Base-by-base conservation (phyloP, 129 eudicot species). In the Mikania micrantha region DNA sequence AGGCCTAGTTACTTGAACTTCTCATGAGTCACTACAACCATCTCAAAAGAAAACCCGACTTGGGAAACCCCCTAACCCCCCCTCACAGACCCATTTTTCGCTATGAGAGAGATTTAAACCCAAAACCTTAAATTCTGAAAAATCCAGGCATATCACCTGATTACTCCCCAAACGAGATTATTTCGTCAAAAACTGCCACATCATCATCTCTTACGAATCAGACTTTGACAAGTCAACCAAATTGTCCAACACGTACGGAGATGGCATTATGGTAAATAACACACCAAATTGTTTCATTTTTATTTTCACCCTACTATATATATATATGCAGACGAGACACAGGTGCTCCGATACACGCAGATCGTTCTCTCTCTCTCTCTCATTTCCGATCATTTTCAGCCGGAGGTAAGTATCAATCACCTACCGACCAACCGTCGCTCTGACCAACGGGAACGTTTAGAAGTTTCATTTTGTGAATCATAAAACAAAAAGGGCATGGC, bases 401-500 rank as follows among this genome's bases (percentile, higher is more conserved):
- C 60, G 72, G 60, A 67, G 71, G 19, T 7, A 49, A 11, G 34
- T 7, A 31, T 21, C 45, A 27, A 66, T 50, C 9, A 31, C 73
- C 62, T 48, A n/a, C 73, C 62, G 62, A n/a, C 7, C 13, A 8
- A 13, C 45, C 32, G 75, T 40, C 45, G 75, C 58, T 58, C 13
- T n/a, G 24, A 19, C 22, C 24, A 19, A 31, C 35, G 66, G 36
- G 39, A 53, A 17, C 19, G 9, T 52, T 7, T 53, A 40, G 8
- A 15, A 16, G 62, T 25, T 32, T 44, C 35, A 27, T 54, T 52
- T 27, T 53, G 19, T 64, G 52, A 11, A 67, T 7, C 48, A 21
- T 39, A 22, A 45, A 66, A 59, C 42, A 19, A 2, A 41, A 25
- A 44, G 42, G 42, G 25, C 13, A 90, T 90, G 97, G 78, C 95